Percentiles rank a stretch among this genome's conserved stretches.
These are phyloP conservation scores for Botrytis fragariae DNA, from an alignment of 2,329 filamentous ascomycete species.

Conservation along the genomic window DNA sequence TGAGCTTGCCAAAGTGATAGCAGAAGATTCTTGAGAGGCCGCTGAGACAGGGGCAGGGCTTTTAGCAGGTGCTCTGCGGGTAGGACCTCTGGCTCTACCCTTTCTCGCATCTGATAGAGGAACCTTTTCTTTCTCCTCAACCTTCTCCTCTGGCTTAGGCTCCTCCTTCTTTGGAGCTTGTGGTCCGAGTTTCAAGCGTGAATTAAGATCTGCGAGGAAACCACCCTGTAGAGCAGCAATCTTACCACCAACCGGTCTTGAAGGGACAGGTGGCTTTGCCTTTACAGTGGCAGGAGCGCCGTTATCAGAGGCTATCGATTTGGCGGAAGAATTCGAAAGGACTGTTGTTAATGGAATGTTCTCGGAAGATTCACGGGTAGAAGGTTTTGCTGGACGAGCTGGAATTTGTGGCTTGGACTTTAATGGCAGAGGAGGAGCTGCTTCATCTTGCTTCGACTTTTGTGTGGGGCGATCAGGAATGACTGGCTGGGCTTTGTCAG, in stretches of 20 bases:
- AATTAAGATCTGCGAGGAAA: slow-evolving; percentile 92
- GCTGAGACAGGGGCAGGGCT: slow-evolving; percentile 30
- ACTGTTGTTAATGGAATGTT: slow-evolving; percentile 33
- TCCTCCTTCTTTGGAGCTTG: slow-evolving; percentile 75
- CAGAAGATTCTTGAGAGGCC: slow-evolving; percentile 19
- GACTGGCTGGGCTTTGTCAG: slow-evolving; percentile 35
- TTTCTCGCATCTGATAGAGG: slow-evolving; percentile 90
- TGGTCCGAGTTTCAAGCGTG: slow-evolving; percentile 82
- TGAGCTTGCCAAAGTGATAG: slow-evolving; percentile 33
- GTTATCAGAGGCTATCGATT: slow-evolving; percentile 41
- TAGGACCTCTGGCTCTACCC: slow-evolving; percentile 82
- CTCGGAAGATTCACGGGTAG: slow-evolving; percentile 42
- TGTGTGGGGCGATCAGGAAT: slow-evolving; percentile 34
- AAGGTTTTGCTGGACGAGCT: slow-evolving; percentile 58
- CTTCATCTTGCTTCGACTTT: slow-evolving; percentile 24
- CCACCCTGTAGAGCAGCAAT: slow-evolving; percentile 88
- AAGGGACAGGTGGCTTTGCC: slow-evolving; percentile 79
- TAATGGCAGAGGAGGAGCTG: slow-evolving; percentile 43
- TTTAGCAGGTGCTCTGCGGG: slow-evolving; percentile 66
- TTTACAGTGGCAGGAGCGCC: slow-evolving; percentile 54
- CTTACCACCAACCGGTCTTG: slow-evolving; percentile 75
- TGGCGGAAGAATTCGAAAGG: slow-evolving; percentile 35
- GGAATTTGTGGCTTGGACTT: slow-evolving; percentile 61
- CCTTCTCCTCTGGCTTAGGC: slow-evolving; percentile 51
- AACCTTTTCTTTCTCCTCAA: slow-evolving; percentile 64